These are phyloP conservation scores for Chrysanthemum lavandulifolium DNA, from an alignment of 129 eudicot species.

Conservation along the genomic window DNA sequence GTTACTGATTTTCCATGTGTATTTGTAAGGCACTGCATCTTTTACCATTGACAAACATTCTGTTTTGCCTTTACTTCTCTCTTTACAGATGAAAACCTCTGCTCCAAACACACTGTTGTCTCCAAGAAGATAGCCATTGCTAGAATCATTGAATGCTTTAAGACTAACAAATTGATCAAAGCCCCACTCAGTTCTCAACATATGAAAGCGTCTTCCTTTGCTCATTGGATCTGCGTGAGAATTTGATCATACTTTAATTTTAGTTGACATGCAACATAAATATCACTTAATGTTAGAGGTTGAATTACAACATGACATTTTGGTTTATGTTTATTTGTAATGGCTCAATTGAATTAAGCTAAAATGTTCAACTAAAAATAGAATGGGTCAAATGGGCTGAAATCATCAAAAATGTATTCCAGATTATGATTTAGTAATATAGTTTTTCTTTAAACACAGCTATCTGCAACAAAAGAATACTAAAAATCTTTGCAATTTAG, in stretches of 20 bases:
- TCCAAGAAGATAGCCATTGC: conserved; percentile 49
- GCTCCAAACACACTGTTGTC: conserved; percentile 66
- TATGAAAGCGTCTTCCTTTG: conserved; percentile 53
- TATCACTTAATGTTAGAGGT: too few relatives aligned
- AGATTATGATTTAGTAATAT: not conserved
- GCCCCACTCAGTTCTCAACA: conserved; percentile 54
- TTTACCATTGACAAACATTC: conserved; percentile 57
- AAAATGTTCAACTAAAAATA: not conserved
- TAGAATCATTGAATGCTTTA: conserved; percentile 36
- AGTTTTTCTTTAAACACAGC: not conserved
- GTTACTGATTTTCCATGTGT: conserved; percentile 53
- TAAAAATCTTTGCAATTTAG: not conserved
- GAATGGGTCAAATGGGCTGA: not conserved
- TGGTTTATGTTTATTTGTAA: too few relatives aligned
- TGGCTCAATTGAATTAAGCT: not conserved
- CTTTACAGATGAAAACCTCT: conserved; percentile 53
- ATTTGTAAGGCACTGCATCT: conserved; percentile 40
- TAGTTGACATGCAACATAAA: conserved; percentile 4
- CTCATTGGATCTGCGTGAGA: conserved; percentile 33
- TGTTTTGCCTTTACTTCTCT: conserved; percentile 47
- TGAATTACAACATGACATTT: too few relatives aligned
- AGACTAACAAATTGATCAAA: conserved; percentile 51
- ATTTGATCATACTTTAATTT: not conserved
- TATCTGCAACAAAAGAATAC: not conserved
- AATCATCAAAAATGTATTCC: not conserved